phyloP scores from a whole-genome alignment of 257 asterid genomes.

The Solanum okadae region DNA sequence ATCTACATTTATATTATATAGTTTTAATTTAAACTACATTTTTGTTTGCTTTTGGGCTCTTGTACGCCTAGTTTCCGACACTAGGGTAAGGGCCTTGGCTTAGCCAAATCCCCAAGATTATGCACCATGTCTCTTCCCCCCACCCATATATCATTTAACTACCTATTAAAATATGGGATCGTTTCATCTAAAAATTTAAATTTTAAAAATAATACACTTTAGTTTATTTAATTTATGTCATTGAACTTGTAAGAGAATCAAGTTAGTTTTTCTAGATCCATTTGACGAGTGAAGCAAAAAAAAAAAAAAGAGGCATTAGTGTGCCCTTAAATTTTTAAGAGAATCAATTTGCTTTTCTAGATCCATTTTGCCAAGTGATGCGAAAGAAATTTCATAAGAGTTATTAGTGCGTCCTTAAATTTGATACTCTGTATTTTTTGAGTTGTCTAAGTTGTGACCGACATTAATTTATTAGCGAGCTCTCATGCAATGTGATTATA shows the following conservation, averaged over 20 bases:
- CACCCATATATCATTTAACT: not conserved
- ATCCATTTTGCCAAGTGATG: not conserved
- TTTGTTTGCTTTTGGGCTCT: constrained; percentile 13
- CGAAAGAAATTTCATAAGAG: not conserved
- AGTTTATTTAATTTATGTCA: not conserved
- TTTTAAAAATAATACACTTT: not conserved
- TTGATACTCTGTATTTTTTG: not conserved
- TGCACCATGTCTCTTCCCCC: constrained; percentile 29
- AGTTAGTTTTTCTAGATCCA: not conserved
- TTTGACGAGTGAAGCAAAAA: not conserved
- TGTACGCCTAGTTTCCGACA: constrained; percentile 51
- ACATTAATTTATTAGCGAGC: not conserved
- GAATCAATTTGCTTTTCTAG: not conserved
- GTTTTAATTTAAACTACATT: not conserved
- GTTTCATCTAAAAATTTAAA: not conserved
- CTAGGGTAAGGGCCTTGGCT: constrained; percentile 30
- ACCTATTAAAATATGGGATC: not conserved
- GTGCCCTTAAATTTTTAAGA: not conserved
- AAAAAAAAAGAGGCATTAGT: too few relatives aligned
- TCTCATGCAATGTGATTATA: not conserved
- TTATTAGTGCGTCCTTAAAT: not conserved
- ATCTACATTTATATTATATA: not conserved
- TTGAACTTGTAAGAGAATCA: not conserved
- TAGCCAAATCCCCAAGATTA: constrained; percentile 36
- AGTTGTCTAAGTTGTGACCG: not conserved